These are phyloP conservation scores for Marasmius fiardii DNA, from an alignment of 1,284 basidiomycete genomes.

Conservation along the genomic window DNA sequence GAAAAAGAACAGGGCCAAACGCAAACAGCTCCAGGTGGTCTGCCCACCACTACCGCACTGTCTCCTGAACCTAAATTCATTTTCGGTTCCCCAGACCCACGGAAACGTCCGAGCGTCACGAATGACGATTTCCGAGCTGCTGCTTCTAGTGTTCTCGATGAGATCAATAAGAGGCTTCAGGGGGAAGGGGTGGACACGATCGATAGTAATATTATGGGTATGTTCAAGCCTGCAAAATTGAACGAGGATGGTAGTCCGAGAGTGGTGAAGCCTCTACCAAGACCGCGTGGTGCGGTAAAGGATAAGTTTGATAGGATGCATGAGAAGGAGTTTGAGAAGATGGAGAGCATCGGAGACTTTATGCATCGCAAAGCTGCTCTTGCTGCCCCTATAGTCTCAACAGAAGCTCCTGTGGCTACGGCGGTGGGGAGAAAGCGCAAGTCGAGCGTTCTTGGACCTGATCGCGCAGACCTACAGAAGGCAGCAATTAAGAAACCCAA, in stretches of 20 bases:
- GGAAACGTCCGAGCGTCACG: slow-evolving; percentile 42
- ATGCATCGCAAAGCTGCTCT: slow-evolving; percentile 46
- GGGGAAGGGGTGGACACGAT: slow-evolving; percentile 42
- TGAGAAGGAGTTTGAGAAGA: slow-evolving; percentile 62
- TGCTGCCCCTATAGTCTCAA: neutral
- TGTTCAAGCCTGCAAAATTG: slow-evolving; percentile 24
- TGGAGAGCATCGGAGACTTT: slow-evolving; percentile 73
- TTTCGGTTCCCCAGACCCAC: slow-evolving; percentile 69
- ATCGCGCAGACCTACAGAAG: slow-evolving; percentile 14
- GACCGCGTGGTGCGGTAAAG: slow-evolving; percentile 26
- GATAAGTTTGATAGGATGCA: slow-evolving; percentile 60
- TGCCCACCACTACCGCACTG: slow-evolving; percentile 17
- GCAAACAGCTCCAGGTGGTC: slow-evolving; percentile 29
- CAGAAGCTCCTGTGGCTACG: slow-evolving; percentile 1
- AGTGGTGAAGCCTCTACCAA: slow-evolving; percentile 29
- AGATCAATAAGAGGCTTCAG: slow-evolving; percentile 72
- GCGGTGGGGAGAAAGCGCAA: slow-evolving; percentile 44
- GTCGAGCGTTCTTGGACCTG: slow-evolving; percentile 31
- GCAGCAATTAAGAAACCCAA: slow-evolving; percentile 22
- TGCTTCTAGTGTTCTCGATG: slow-evolving; percentile 63
- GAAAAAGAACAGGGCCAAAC: slow-evolving; percentile 15
- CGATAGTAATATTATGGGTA: slow-evolving; percentile 37
- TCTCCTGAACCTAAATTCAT: slow-evolving; percentile 49
- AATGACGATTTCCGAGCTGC: slow-evolving; percentile 60
- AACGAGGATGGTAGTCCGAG: slow-evolving; percentile 14